Evolutionary conservation across 352 stramenopile genomes (phyloP), one percentile per base, ranked within the genome.

Genomic region (Globisporangium yorkense): DNA sequence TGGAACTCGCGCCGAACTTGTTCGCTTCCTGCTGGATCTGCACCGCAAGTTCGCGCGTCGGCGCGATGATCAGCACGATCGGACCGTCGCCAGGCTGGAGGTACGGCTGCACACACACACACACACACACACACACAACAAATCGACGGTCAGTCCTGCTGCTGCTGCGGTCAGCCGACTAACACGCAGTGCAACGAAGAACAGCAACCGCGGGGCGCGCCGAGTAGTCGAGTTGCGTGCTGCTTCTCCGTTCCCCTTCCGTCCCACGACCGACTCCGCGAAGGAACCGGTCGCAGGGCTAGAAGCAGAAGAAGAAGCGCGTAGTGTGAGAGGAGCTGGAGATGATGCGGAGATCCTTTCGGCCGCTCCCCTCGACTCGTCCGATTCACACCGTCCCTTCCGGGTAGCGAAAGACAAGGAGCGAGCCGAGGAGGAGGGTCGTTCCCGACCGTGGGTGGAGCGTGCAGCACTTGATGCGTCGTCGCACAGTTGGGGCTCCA

Each of bases 11-110:
- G 39, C 96, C 97, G 70, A 99, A 99, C 70, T 99, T 99, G 81
- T 99, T 97, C 62, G 93, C 98, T 71, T 99, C 97, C 61, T 98
- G 84, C 66, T 99, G 97, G 73, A 99, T 99, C 80, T 99, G 97
- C 37, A 98, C 84, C 20, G 97, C 97, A 40, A 99, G 88, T 74
- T 99, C 97, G 65, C 97, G 92, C 31, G 97, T 99, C 21, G 97
- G 97, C 13, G 97, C 97, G 51, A 99, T 89, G 6, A 99, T 92
- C 39, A 99, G 78, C 10, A 98, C 94, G 70, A 99, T 99, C 21
- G 97, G 97, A 37, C 97, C 97, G 64, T 99, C 97, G n/a, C 97
- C 97, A 41, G 89, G 94, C 75, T 99, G 94, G 47, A 96, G 51
- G 62, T 92, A 92, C 21, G 81, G 85, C 81, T 94, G 73, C 67